Evolutionary conservation across 257 asterid species (phyloP).

Genomic region (Solanum piurae): DNA sequence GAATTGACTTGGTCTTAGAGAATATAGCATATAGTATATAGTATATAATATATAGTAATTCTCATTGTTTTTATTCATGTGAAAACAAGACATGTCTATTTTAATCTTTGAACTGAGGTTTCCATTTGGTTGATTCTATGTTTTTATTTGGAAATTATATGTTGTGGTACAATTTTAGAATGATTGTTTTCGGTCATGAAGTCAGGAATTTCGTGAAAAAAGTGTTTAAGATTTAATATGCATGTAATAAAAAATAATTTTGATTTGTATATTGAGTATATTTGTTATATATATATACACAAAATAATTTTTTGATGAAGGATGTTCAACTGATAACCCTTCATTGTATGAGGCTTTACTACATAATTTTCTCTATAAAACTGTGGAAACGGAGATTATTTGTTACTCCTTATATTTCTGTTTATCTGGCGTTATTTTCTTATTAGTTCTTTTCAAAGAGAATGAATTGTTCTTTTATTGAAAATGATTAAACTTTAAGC

Average conservation of each 20-base stretch:
- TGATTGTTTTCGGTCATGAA: not conserved
- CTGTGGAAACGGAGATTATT: not conserved
- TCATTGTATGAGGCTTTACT: not conserved
- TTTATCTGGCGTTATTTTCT: not conserved
- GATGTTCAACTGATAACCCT: not conserved
- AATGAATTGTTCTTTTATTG: not conserved
- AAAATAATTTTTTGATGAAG: not conserved
- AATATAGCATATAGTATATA: not conserved
- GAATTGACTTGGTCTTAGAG: not conserved
- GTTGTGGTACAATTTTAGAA: not conserved
- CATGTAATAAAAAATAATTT: not conserved
- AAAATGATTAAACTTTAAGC: not conserved
- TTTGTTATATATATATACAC: not conserved
- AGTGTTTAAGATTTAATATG: not conserved
- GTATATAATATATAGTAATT: not conserved
- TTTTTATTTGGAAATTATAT: not conserved
- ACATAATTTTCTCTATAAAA: not conserved
- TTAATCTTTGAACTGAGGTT: not conserved
- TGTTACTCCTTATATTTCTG: not conserved
- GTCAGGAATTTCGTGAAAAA: not conserved
- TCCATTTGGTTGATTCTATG: not conserved
- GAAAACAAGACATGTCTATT: not conserved
- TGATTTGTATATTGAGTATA: not conserved
- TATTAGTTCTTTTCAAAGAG: not conserved
- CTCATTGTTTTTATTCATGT: not conserved